These are phyloP conservation scores for Goniomonas avonlea DNA, from an alignment of 78 protist genomes.

Conservation along the genomic window DNA sequence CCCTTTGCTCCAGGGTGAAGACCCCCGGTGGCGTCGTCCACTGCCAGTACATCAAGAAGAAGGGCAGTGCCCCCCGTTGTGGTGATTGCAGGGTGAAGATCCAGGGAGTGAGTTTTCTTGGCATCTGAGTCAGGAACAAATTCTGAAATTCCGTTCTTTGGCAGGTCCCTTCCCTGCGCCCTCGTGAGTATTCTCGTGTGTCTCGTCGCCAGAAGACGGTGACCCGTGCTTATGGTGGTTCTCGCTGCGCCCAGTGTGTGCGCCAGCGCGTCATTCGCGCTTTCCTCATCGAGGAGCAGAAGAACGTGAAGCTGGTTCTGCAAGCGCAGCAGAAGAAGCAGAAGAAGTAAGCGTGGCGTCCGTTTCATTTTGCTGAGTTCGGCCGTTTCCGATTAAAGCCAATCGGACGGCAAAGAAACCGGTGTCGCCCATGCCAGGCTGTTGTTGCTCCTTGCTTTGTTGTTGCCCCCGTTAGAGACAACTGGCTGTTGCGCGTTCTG, in stretches of 20 bases:
- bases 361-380: too few relatives aligned
- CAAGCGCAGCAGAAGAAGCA: slow-evolving; percentile 23
- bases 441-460: too few relatives aligned
- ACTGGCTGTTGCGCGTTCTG: too few relatives aligned
- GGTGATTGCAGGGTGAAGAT: slow-evolving; percentile 74
- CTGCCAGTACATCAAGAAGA: slow-evolving; percentile 67
- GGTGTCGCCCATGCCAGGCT: too few relatives aligned
- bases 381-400: too few relatives aligned
- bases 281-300: slow-evolving; percentile 94
- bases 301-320: slow-evolving; percentile 84
- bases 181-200: slow-evolving; percentile 39
- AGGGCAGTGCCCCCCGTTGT: slow-evolving; percentile 58
- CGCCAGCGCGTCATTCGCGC: slow-evolving; percentile 83
- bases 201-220: slow-evolving; percentile 68
- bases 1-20: not conserved
- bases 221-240: slow-evolving; percentile 89
- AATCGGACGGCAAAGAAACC: too few relatives aligned
- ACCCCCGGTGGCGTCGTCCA: not conserved
- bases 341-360: not conserved
- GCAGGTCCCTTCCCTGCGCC: slow-evolving; percentile 59
- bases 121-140: not conserved
- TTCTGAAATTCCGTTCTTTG: not conserved
- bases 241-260: not conserved
- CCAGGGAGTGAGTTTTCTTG: slow-evolving; percentile 50
- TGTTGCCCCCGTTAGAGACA: too few relatives aligned